Percentiles rank a stretch among this genome's conserved stretches.
Evolutionary conservation across 352 stramenopile genomes (phyloP).

Genomic region (Blastocystis sp.): DNA sequence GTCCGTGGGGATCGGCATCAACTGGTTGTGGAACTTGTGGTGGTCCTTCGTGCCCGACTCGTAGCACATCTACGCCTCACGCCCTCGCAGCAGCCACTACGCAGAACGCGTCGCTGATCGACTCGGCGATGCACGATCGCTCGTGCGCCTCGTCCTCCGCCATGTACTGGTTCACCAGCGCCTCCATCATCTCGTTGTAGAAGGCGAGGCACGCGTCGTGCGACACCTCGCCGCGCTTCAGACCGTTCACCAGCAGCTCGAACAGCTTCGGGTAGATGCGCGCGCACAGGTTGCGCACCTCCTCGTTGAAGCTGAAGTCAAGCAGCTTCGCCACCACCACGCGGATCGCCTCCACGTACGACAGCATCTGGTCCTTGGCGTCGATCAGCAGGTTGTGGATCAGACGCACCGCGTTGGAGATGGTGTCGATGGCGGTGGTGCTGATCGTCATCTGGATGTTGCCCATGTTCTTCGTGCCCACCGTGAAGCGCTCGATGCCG

Average conservation of each 20-base stretch:
- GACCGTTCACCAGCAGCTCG: slow-evolving; percentile 14
- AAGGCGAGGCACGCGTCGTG: slow-evolving; percentile 1
- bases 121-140: slow-evolving; percentile 1
- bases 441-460: slow-evolving; percentile 60
- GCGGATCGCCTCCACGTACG: neutral
- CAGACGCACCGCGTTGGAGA: slow-evolving; percentile 52
- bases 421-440: slow-evolving; percentile 33
- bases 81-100: neutral
- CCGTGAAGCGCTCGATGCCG: slow-evolving; percentile 25
- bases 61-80: slow-evolving; percentile 11
- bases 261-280: slow-evolving; percentile 42
- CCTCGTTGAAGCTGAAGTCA: slow-evolving; percentile 45
- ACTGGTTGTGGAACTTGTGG: slow-evolving; percentile 23
- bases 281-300: slow-evolving; percentile 21
- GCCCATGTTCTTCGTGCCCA: slow-evolving; percentile 46
- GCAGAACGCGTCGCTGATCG: slow-evolving; percentile 8
- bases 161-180: slow-evolving; percentile 27
- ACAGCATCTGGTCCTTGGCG: slow-evolving; percentile 39
- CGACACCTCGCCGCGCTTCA: slow-evolving; percentile 2
- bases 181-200: slow-evolving; percentile 47
- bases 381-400: slow-evolving; percentile 61
- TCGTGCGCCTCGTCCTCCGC: slow-evolving; percentile 30
- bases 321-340: neutral
- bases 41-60: slow-evolving; percentile 33
- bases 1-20: slow-evolving; percentile 1